Evolutionary conservation across 1,284 basidiomycete species (phyloP).

Genomic region (Fomes fomentarius): DNA sequence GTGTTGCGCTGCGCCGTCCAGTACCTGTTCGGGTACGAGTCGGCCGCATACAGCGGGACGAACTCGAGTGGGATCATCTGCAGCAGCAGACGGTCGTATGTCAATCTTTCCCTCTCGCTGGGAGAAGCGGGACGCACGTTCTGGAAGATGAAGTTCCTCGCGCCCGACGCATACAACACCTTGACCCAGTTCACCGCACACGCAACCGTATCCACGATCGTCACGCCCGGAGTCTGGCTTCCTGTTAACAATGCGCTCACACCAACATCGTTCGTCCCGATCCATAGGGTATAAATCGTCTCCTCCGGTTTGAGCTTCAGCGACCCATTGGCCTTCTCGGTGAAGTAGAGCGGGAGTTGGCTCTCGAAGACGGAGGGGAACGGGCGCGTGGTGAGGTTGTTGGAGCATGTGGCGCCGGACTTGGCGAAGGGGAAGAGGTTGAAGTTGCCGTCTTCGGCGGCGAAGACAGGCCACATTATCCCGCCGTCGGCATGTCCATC

Average conservation of each 20-base stretch:
- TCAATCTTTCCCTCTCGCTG: not conserved
- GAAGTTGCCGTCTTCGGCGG: conserved; percentile 41
- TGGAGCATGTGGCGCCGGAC: conserved; percentile 47
- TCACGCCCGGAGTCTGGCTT: conserved; percentile 34
- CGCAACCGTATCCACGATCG: conserved; percentile 40
- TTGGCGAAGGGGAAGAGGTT: conserved; percentile 45
- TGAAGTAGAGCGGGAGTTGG: conserved; percentile 40
- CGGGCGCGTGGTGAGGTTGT: conserved; percentile 40
- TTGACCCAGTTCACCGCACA: conserved; percentile 44
- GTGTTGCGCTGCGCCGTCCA: conserved; percentile 25
- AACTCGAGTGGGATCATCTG: conserved; percentile 39
- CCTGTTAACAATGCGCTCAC: conserved; percentile 38
- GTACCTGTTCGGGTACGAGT: conserved; percentile 32
- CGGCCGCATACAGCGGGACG: conserved; percentile 33
- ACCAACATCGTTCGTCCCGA: conserved; percentile 50
- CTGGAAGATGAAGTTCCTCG: conserved; percentile 47
- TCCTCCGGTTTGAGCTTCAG: conserved; percentile 32
- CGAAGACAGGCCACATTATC: conserved; percentile 47
- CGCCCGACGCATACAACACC: conserved; percentile 41
- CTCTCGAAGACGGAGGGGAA: conserved; percentile 40
- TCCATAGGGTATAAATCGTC: conserved; percentile 50
- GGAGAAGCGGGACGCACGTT: conserved; percentile 38
- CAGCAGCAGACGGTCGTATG: no score
- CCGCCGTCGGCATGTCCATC: conserved; percentile 37
- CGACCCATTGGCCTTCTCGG: conserved; percentile 29